Percentiles rank a stretch among this genome's conserved stretches.
Evolutionary conservation across 169 alveolate genomes (phyloP).

Genomic region (Eimeria tenella): DNA sequence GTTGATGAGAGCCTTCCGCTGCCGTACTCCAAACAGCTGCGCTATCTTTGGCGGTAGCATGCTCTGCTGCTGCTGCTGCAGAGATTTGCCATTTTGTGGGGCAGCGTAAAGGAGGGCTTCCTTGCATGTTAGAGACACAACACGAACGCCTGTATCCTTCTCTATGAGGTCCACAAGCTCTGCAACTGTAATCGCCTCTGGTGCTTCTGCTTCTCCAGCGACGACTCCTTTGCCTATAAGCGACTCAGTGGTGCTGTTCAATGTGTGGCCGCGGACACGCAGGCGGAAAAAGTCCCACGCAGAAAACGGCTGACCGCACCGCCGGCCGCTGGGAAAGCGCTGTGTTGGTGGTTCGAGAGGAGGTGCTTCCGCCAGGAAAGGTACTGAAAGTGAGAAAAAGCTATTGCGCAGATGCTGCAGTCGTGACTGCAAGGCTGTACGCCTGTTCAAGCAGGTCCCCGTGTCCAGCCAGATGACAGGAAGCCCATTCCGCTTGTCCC

Average conservation of each 20-base stretch:
- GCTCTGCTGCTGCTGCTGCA: conserved; percentile 5
- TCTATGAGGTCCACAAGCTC: conserved; percentile 60
- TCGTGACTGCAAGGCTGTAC: neutral
- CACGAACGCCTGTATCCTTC: conserved; percentile 6
- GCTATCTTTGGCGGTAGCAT: neutral
- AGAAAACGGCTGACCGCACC: conserved; percentile 44
- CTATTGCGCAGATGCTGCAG: conserved; percentile 52
- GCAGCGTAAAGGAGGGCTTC: conserved; percentile 67
- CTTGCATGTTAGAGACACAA: conserved; percentile 46
- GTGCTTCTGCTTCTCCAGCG: conserved; percentile 63
- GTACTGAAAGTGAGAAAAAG: conserved; percentile 70
- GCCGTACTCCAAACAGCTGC: neutral
- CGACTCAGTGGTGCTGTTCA: neutral
- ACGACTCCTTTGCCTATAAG: conserved; percentile 12
- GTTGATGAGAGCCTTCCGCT: neutral
- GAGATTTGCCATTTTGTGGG: neutral
- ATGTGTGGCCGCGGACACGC: neutral
- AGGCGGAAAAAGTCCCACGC: conserved; percentile 78
- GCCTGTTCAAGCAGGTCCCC: conserved; percentile 33
- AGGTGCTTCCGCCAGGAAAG: conserved; percentile 74
- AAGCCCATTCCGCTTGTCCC: neutral
- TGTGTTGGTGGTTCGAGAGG: conserved; percentile 73
- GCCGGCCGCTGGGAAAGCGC: conserved; percentile 26
- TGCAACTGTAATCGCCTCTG: conserved; percentile 24
- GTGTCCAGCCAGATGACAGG: conserved; percentile 60